A percentile compares a stretch with the other conserved stretches of the same genome.
These are phyloP conservation scores for Primulina eburnea DNA, from an alignment of 257 asterid genomes.

Conservation along the genomic window DNA sequence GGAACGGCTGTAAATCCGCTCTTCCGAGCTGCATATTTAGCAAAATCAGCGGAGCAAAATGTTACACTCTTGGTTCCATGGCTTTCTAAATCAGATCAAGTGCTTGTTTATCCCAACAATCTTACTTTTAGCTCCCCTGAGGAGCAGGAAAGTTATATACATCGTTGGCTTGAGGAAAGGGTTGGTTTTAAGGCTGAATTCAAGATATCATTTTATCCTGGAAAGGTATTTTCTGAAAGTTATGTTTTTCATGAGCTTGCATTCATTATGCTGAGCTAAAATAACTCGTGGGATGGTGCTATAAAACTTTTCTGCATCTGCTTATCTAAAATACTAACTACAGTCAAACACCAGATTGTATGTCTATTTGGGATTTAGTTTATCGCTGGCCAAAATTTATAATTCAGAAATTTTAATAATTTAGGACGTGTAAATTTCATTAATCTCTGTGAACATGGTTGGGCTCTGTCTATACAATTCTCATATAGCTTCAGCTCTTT, in stretches of 20 bases:
- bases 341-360: slow-evolving; percentile 8
- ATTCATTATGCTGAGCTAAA: not conserved
- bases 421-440: not conserved
- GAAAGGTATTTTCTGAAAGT: slow-evolving; percentile 56
- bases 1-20: slow-evolving; percentile 98
- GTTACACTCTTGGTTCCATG: slow-evolving; percentile 97
- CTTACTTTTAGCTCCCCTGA: slow-evolving; percentile 86
- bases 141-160: slow-evolving; percentile 86
- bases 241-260: slow-evolving; percentile 3
- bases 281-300: not conserved
- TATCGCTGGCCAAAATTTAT: not conserved
- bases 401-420: not conserved
- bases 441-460: not conserved
- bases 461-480: slow-evolving; percentile 12
- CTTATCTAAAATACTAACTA: not conserved
- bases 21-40: slow-evolving; percentile 94
- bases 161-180: slow-evolving; percentile 95
- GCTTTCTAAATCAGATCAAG: slow-evolving; percentile 96
- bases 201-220: slow-evolving; percentile 96
- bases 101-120: slow-evolving; percentile 85
- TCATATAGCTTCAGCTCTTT: slow-evolving; percentile 10
- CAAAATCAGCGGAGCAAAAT: slow-evolving; percentile 75
- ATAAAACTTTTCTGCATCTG: slow-evolving; percentile 18
- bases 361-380: not conserved
- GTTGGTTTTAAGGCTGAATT: slow-evolving; percentile 87